Percentiles rank a stretch among this genome's conserved stretches.
Conservation (phyloP, 257 asterid genomes). For the Cordia subcordata region DNA sequence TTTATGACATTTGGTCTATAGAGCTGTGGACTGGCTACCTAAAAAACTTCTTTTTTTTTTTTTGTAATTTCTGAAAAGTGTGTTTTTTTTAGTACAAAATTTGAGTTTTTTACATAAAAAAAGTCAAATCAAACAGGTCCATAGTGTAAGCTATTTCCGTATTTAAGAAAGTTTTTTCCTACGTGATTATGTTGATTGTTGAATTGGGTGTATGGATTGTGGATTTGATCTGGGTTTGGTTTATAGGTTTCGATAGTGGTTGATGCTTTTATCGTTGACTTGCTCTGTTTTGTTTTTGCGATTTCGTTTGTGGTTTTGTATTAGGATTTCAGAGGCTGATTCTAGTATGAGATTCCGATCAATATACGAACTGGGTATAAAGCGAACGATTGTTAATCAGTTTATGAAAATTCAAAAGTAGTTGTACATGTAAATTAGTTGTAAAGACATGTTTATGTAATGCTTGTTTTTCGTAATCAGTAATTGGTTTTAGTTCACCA, state of each 20-base stretch:
- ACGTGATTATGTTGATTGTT: constrained; percentile 1
- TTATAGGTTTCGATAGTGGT: neutral
- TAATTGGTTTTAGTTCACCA: neutral
- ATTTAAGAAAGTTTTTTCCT: neutral
- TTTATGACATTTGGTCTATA: too few species aligned
- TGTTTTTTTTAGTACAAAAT: too few species aligned
- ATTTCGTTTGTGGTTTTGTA: neutral
- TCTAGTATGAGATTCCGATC: neutral
- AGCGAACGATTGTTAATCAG: neutral
- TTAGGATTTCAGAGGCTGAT: neutral
- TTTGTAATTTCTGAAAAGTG: too few species aligned
- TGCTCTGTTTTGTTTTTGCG: neutral
- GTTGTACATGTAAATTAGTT: neutral
- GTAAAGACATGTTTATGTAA: too few species aligned
- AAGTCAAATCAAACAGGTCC: too few species aligned
- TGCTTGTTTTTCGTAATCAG: too few species aligned
- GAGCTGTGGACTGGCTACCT: too few species aligned
- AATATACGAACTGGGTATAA: neutral
- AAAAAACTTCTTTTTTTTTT: too few species aligned
- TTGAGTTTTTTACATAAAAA: too few species aligned
- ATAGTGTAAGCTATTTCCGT: too few species aligned
- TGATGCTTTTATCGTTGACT: neutral
- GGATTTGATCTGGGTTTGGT: neutral
- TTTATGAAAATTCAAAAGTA: neutral
- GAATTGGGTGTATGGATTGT: constrained; percentile 11